phyloP scores from a whole-genome alignment of 176 grass and related monocot genomes.

The Ensete ventricosum region DNA sequence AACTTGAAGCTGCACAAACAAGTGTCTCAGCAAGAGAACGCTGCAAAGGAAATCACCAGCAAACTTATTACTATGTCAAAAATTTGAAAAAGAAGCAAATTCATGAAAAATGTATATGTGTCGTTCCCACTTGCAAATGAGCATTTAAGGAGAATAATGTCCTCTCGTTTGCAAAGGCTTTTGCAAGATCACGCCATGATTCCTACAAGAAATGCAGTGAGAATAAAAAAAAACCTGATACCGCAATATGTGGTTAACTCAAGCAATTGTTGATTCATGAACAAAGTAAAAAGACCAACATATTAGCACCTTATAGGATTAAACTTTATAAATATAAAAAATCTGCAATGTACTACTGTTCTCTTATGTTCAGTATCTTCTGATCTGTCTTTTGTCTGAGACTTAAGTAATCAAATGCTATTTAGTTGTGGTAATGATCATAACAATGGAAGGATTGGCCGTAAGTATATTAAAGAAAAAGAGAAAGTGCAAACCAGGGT shows the following conservation, averaged over 20 bases:
- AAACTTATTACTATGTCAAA: slow-evolving; percentile 19
- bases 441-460: no score
- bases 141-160: slow-evolving; percentile 79
- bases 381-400: not conserved
- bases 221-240: slow-evolving; percentile 15
- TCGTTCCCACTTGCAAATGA: slow-evolving; percentile 62
- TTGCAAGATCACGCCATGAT: slow-evolving; percentile 83
- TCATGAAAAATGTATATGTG: slow-evolving; percentile 18
- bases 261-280: not conserved
- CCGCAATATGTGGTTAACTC: slow-evolving; percentile 1
- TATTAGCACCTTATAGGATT: no score
- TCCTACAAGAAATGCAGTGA: slow-evolving; percentile 39
- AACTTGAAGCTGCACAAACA: slow-evolving; percentile 73
- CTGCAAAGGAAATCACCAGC: slow-evolving; percentile 31
- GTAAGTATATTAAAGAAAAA: not conserved
- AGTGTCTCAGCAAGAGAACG: slow-evolving; percentile 96
- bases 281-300: not conserved
- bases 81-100: slow-evolving; percentile 10
- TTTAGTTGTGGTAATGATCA: no score
- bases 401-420: not conserved
- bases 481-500: not conserved
- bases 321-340: no score
- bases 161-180: slow-evolving; percentile 80
- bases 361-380: not conserved
- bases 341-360: not conserved